A percentile compares a stretch with the other conserved stretches of the same genome.
These are phyloP conservation scores for Blastomyces emzantsi DNA, from an alignment of 2,329 filamentous ascomycete genomes.

Conservation along the genomic window DNA sequence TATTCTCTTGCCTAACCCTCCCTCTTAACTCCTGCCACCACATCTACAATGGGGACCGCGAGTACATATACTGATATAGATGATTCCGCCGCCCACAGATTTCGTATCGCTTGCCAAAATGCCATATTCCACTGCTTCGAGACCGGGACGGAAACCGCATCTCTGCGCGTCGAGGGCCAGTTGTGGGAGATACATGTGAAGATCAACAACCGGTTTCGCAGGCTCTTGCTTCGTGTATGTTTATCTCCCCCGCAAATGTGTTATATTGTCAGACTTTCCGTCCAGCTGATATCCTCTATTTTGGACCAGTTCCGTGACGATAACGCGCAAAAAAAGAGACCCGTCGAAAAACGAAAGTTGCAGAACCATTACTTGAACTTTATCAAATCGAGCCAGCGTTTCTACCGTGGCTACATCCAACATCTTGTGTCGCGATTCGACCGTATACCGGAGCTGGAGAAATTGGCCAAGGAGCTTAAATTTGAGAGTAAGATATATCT, in stretches of 20 bases:
- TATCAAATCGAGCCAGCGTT: slow-evolving; percentile 76
- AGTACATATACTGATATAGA: neutral
- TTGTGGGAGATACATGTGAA: slow-evolving; percentile 73
- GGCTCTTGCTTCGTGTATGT: slow-evolving; percentile 50
- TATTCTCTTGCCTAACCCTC: slow-evolving; percentile 13
- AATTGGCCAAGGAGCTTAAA: slow-evolving; percentile 45
- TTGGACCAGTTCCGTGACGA: slow-evolving; percentile 41
- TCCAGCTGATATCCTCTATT: slow-evolving; percentile 9
- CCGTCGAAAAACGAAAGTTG: slow-evolving; percentile 62
- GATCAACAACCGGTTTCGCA: slow-evolving; percentile 71
- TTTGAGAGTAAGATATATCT: slow-evolving; percentile 36
- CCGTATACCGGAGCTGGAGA: slow-evolving; percentile 49
- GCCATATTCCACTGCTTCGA: slow-evolving; percentile 59
- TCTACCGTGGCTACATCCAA: slow-evolving; percentile 80
- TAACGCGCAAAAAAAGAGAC: slow-evolving; percentile 41
- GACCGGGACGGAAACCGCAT: slow-evolving; percentile 12
- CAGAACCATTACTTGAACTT: slow-evolving; percentile 76
- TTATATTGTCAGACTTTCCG: slow-evolving; percentile 7
- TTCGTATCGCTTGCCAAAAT: slow-evolving; percentile 62
- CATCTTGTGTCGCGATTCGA: slow-evolving; percentile 56
- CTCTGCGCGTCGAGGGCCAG: slow-evolving; percentile 51
- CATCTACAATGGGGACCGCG: neutral
- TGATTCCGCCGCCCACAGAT: slow-evolving; percentile 43
- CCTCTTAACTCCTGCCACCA: neutral
- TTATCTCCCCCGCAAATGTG: slow-evolving; percentile 13